phyloP scores from a whole-genome alignment of 1,139 yeast genomes.

The Waltiozyma sp. region DNA sequence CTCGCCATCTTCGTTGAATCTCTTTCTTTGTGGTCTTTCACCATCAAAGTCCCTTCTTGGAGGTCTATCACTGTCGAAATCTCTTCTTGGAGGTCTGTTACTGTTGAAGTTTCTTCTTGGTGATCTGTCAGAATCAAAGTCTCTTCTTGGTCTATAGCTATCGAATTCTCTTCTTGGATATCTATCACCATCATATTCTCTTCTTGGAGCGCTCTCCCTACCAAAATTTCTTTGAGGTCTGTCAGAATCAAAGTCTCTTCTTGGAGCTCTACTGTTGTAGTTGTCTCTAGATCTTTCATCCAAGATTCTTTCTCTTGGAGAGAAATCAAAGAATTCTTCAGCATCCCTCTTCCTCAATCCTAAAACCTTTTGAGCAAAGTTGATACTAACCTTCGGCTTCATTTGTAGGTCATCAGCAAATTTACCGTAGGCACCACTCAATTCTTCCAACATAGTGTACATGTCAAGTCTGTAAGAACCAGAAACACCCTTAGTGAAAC shows the following conservation, averaged over 20 bases:
- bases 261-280: background rate
- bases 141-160: background rate
- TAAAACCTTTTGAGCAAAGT: slow-evolving; percentile 19
- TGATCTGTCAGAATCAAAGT: no score
- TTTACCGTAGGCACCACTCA: slow-evolving; percentile 11
- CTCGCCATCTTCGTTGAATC: background rate
- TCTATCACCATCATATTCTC: background rate
- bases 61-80: background rate
- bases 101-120: background rate
- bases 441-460: slow-evolving; percentile 12
- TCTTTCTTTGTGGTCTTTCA: background rate
- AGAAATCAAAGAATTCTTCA: slow-evolving; percentile 15
- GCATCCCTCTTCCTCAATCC: slow-evolving; percentile 17
- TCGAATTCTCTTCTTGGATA: background rate
- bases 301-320: background rate
- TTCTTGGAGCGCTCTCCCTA: no score
- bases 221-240: background rate
- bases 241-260: background rate
- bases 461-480: slow-evolving; percentile 21
- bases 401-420: slow-evolving; percentile 10
- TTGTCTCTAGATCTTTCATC: background rate
- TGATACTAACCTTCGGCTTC: slow-evolving; percentile 12
- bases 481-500: slow-evolving; percentile 25
- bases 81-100: background rate
- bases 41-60: background rate